A percentile compares a stretch with the other conserved stretches of the same genome.
Evolutionary conservation across 1,139 yeast species (phyloP).

Genomic region (Saccharomyces hybrid): DNA sequence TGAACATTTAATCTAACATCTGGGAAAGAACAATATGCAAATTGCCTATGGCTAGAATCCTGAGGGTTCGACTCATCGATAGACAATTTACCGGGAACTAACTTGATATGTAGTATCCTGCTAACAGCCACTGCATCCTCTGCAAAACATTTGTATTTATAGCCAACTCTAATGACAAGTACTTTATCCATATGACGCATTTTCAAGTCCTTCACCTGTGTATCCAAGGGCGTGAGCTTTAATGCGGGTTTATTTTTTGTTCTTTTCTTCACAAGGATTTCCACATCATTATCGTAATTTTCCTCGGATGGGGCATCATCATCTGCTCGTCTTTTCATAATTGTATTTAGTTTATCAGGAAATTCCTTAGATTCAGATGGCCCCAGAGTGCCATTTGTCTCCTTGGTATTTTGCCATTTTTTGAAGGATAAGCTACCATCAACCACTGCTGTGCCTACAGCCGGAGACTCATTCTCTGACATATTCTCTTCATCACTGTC

Average conservation of each 20-base stretch:
- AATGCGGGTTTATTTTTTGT: neutral
- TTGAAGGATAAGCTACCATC: neutral
- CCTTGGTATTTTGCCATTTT: neutral
- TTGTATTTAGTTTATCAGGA: neutral
- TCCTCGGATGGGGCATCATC: slow-evolving; percentile 1
- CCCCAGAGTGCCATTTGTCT: neutral
- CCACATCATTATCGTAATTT: slow-evolving; percentile 5
- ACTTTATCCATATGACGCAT: slow-evolving; percentile 53
- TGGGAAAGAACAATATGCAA: slow-evolving; percentile 84
- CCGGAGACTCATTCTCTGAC: neutral
- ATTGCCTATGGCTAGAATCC: slow-evolving; percentile 45
- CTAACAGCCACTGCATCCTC: slow-evolving; percentile 73
- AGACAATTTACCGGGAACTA: slow-evolving; percentile 57
- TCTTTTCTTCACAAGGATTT: slow-evolving; percentile 2
- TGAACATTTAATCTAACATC: slow-evolving; percentile 67
- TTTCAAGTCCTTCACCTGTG: slow-evolving; percentile 65
- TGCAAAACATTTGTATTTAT: slow-evolving; percentile 81
- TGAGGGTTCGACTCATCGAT: slow-evolving; percentile 40
- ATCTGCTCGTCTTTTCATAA: slow-evolving; percentile 2
- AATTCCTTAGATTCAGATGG: neutral
- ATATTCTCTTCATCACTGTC: neutral
- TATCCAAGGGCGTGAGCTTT: slow-evolving; percentile 67
- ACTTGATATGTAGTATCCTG: slow-evolving; percentile 57
- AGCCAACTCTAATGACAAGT: slow-evolving; percentile 81
- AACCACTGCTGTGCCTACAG: neutral